Evolutionary conservation across 1,284 basidiomycete species (phyloP), one percentile per base, ranked within the genome.

Genomic region (Ganoderma boninense): DNA sequence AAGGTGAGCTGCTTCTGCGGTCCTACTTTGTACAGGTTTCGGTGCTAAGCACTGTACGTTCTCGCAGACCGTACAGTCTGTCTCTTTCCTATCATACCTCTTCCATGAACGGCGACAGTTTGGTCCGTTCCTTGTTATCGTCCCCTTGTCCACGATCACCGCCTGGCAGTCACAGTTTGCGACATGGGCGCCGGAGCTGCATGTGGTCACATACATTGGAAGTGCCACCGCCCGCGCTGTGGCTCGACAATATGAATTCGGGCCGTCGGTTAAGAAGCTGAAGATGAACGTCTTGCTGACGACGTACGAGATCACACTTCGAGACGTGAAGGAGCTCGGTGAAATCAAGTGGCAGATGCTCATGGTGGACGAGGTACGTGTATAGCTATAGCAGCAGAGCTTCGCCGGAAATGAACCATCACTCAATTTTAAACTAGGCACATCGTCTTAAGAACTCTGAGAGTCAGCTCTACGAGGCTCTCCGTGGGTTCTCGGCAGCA

Each of bases 391-490:
- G 43, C 44, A n/a, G 49, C 70, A 67, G 62, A 67, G 68, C 67
- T 69, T 62, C 49, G 44, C 13, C 43, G 67, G 62, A 65, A 56
- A 49, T 64, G 66, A 67, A 44, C 60, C 44, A 59, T 62, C 35
- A 69, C 60, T 69, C 52, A 66, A 67, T 29, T 46, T 57, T 64
- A 8, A 18, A 20, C 76, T 18, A 95, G 92, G 98, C 98, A 7
- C 98, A 99, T 84, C 95, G 98, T 35, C 84, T 99, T 74, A 99
- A 99, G 86, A 99, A 99, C 83, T 95, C 95, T 67, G 97, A 99
- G 81, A 96, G 95, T 75, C 97, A 99, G 83, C 84, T 99, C 61
- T 99, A 99, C 82, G 97, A 99, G 79, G 96, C 97, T 6, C 86
- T 99, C 67, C 88, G 91, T 79, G 90, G 93, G 73, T 99, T 99